These are phyloP conservation scores for Hypocrella siamensis DNA, from an alignment of 2,329 filamentous ascomycete species.

Conservation along the genomic window DNA sequence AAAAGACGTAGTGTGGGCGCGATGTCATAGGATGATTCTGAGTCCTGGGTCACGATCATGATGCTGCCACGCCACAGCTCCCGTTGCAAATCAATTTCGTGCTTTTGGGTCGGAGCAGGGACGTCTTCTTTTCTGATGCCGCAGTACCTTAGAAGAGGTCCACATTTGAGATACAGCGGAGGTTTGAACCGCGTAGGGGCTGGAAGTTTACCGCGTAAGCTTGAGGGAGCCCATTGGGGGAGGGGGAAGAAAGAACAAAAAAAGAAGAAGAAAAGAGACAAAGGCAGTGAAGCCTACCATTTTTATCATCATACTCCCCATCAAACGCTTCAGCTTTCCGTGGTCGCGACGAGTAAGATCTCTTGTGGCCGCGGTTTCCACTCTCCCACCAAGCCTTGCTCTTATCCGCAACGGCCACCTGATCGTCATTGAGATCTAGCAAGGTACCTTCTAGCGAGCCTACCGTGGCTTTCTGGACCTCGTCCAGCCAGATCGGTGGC, in stretches of 20 bases:
- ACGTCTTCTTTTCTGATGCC: conserved; percentile 56
- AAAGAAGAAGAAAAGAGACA: background rate
- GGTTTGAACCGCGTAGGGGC: conserved; percentile 65
- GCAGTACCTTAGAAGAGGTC: conserved; percentile 77
- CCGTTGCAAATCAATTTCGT: conserved; percentile 28
- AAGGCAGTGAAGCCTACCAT: conserved; percentile 23
- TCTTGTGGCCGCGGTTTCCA: conserved; percentile 28
- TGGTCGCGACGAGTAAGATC: conserved; percentile 28
- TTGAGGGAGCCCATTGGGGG: background rate
- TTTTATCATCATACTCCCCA: conserved; percentile 49
- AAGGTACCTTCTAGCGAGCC: conserved; percentile 42
- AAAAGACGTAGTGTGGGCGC: conserved; percentile 71
- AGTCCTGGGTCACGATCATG: conserved; percentile 88
- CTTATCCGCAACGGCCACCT: conserved; percentile 24
- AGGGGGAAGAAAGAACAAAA: background rate
- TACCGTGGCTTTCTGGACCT: conserved; percentile 55
- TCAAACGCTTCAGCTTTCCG: conserved; percentile 48
- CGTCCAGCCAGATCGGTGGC: conserved; percentile 45
- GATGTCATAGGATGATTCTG: conserved; percentile 66
- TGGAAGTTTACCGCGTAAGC: conserved; percentile 8
- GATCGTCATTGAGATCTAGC: conserved; percentile 39
- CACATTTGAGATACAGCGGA: conserved; percentile 71
- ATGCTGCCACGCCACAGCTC: conserved; percentile 88
- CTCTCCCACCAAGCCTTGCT: conserved; percentile 67
- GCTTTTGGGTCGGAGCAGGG: conserved; percentile 13